phyloP scores from a whole-genome alignment of 441 rosid genomes.

The Corymbia calophylla region DNA sequence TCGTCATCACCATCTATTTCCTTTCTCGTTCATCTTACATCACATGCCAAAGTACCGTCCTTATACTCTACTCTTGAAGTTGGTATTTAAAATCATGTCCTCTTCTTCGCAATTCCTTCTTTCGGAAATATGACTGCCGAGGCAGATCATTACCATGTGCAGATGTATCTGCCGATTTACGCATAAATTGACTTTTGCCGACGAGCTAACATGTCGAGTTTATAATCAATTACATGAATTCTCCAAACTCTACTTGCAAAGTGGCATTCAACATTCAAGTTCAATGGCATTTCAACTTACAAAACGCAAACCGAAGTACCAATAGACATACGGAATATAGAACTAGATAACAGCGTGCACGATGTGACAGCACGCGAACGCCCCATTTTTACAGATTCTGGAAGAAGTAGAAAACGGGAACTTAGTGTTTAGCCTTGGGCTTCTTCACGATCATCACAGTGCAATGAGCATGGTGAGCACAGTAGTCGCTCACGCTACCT shows the following conservation, averaged over 20 bases:
- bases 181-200: neutral
- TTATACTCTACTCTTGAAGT: neutral
- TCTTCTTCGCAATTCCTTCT: neutral
- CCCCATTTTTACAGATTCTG: neutral
- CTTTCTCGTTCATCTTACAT: neutral
- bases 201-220: neutral
- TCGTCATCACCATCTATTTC: neutral
- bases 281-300: neutral
- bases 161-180: neutral
- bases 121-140: neutral
- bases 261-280: neutral
- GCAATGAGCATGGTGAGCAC: constrained; percentile 90
- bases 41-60: neutral
- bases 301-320: neutral
- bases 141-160: neutral
- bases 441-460: constrained; percentile 83
- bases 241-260: neutral
- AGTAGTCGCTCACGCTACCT: constrained; percentile 90
- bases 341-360: neutral
- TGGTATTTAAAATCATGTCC: neutral
- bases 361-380: neutral
- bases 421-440: constrained; percentile 62
- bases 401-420: neutral
- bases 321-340: neutral
- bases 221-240: neutral